Evolutionary conservation across 2,329 filamentous ascomycete genomes (phyloP).

Genomic region (Colletotrichum agaves): DNA sequence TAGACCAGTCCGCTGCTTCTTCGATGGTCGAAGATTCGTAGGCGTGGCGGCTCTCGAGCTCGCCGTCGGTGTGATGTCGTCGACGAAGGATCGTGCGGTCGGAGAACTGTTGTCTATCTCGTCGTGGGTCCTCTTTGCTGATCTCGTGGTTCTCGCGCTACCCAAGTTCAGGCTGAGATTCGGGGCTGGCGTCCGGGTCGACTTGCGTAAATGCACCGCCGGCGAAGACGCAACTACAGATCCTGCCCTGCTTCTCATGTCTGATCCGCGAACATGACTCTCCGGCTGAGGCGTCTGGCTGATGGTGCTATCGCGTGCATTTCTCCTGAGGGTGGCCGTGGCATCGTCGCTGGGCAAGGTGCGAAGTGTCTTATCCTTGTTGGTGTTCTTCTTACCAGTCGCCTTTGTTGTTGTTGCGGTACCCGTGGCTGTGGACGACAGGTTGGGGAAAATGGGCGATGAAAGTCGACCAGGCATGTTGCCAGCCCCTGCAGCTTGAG

Average conservation of each 20-base stretch:
- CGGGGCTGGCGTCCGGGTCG: constrained; percentile 26
- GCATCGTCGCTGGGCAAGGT: constrained; percentile 40
- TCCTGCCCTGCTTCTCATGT: constrained; percentile 32
- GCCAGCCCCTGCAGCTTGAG: constrained; percentile 43
- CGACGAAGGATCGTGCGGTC: constrained; percentile 59
- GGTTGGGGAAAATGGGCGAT: constrained; percentile 47
- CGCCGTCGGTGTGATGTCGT: constrained; percentile 57
- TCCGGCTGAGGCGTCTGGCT: constrained; percentile 46
- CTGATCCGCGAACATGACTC: constrained; percentile 51
- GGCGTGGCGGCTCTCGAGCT: constrained; percentile 72
- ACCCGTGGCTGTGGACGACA: constrained; percentile 37
- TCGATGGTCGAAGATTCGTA: constrained; percentile 62
- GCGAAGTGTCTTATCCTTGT: constrained; percentile 39
- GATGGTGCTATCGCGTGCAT: constrained; percentile 54
- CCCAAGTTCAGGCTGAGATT: constrained; percentile 16
- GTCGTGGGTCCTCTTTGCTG: constrained; percentile 65
- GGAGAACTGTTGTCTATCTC: constrained; percentile 67
- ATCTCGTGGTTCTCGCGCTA: constrained; percentile 57
- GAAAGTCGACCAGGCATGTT: constrained; percentile 54
- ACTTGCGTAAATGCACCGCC: constrained; percentile 32
- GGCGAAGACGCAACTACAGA: constrained; percentile 46
- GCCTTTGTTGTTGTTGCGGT: constrained; percentile 24
- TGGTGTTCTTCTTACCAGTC: constrained; percentile 42
- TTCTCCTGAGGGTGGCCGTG: constrained; percentile 49
- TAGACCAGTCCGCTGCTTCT: constrained; percentile 70